A percentile compares a stretch with the other conserved stretches of the same genome.
Evolutionary conservation across 352 stramenopile genomes (phyloP).

Genomic region (Pseudoperonospora humuli): DNA sequence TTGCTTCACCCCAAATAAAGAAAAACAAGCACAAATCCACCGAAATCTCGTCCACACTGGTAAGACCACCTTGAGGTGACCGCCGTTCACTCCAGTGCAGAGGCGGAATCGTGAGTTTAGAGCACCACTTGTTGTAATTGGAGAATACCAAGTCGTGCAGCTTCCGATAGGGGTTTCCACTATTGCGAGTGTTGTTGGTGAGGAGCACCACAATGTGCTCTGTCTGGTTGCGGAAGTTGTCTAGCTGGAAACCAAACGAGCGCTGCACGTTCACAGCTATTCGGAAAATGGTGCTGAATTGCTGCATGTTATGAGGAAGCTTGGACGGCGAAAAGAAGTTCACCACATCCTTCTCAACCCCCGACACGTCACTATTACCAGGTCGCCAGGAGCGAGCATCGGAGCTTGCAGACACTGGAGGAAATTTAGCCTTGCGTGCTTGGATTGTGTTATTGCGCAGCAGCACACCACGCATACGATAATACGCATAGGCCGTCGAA

Average conservation of each 20-base stretch:
- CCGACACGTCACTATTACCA: conserved; percentile 18
- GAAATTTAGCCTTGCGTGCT: conserved; percentile 34
- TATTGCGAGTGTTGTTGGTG: conserved; percentile 85
- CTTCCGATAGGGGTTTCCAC: conserved; percentile 72
- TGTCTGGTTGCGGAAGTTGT: conserved; percentile 92
- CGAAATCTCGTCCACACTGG: conserved; percentile 81
- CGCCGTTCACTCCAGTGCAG: conserved; percentile 66
- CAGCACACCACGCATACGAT: conserved; percentile 23
- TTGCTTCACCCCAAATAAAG: conserved; percentile 98
- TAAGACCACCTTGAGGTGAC: conserved; percentile 70
- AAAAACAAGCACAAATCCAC: conserved; percentile 92
- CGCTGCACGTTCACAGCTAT: conserved; percentile 82
- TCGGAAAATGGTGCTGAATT: conserved; percentile 74
- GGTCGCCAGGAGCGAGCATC: conserved; percentile 68
- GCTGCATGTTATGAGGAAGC: conserved; percentile 75
- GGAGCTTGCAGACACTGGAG: conserved; percentile 64
- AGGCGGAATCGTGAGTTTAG: conserved; percentile 68
- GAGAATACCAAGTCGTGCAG: conserved; percentile 78
- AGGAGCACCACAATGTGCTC: conserved; percentile 96
- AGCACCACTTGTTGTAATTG: conserved; percentile 87
- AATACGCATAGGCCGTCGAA: conserved; percentile 44
- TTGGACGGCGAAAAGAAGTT: conserved; percentile 78
- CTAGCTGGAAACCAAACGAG: conserved; percentile 77
- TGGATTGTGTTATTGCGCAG: conserved; percentile 23
- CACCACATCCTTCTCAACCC: conserved; percentile 35